A percentile compares a stretch with the other conserved stretches of the same genome.
phyloP scores from a whole-genome alignment of 176 grass and related monocot species.

The Ampelocalamus luodianensis region DNA sequence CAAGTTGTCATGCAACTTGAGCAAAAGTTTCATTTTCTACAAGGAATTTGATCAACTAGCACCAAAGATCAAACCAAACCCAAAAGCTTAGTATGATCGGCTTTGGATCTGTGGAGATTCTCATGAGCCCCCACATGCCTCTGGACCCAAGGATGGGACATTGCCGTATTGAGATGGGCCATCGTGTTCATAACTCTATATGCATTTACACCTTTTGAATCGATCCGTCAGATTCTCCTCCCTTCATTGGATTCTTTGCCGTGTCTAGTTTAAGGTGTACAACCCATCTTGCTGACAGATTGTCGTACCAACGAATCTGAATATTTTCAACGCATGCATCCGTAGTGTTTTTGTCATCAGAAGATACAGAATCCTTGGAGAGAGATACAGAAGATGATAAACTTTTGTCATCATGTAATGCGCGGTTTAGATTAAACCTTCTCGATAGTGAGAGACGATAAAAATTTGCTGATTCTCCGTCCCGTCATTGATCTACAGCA shows the following conservation, averaged over 20 bases:
- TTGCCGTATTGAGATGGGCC: neutral
- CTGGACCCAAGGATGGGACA: constrained; percentile 43
- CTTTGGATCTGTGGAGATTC: constrained; percentile 53
- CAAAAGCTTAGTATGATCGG: constrained; percentile 34
- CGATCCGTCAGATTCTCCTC: constrained; percentile 1
- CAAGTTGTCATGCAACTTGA: neutral
- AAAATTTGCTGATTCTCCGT: neutral
- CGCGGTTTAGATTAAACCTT: neutral
- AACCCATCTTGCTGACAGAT: neutral
- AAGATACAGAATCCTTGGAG: no score
- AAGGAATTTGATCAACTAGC: neutral
- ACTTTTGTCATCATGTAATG: neutral
- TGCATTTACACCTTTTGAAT: neutral
- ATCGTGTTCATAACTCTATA: neutral
- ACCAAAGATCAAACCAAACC: neutral
- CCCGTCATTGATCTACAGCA: neutral
- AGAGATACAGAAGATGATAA: no score
- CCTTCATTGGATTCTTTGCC: constrained; percentile 42
- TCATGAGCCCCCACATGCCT: constrained; percentile 23
- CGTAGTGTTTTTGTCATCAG: no score
- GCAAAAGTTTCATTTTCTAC: neutral
- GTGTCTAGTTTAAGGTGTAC: neutral
- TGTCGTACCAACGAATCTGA: constrained; percentile 31
- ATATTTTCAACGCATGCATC: neutral
- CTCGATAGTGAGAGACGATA: neutral